These are phyloP conservation scores for Phyllostachys edulis DNA, from an alignment of 176 grass and related monocot species.

Conservation along the genomic window DNA sequence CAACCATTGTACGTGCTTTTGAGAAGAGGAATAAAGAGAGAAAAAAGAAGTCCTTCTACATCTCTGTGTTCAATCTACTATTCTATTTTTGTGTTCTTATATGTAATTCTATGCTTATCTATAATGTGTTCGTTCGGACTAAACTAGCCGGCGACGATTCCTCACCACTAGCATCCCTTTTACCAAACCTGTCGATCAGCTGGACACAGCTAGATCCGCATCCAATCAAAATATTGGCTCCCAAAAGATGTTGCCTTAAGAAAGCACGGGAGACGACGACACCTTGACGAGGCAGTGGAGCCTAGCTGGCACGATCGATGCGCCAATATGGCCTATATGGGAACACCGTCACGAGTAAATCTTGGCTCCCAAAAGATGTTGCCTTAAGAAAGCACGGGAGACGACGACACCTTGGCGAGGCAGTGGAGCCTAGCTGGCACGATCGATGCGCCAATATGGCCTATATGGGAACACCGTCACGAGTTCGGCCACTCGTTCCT, in stretches of 20 bases:
- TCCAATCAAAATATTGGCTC: constrained; percentile 1
- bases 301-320: background rate
- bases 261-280: constrained; percentile 7
- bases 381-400: constrained; percentile 2
- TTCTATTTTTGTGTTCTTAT: no score
- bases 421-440: constrained; percentile 10
- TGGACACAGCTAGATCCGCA: constrained; percentile 34
- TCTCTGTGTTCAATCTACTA: no score
- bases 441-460: background rate
- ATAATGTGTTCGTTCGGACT: no score
- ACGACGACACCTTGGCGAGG: background rate
- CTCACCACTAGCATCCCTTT: background rate
- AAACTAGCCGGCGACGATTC: no score
- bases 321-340: background rate
- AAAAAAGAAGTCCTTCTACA: no score
- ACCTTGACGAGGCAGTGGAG: constrained; percentile 3
- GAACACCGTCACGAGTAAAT: no score
- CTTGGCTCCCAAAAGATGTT: background rate
- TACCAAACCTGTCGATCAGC: background rate
- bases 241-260: background rate
- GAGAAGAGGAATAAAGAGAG: no score
- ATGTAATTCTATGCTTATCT: no score
- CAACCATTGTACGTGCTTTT: no score
- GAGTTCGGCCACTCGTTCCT: background rate
- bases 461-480: no score